These are phyloP conservation scores for Oryza australiensis DNA, from an alignment of 176 grass and related monocot species.

Conservation along the genomic window DNA sequence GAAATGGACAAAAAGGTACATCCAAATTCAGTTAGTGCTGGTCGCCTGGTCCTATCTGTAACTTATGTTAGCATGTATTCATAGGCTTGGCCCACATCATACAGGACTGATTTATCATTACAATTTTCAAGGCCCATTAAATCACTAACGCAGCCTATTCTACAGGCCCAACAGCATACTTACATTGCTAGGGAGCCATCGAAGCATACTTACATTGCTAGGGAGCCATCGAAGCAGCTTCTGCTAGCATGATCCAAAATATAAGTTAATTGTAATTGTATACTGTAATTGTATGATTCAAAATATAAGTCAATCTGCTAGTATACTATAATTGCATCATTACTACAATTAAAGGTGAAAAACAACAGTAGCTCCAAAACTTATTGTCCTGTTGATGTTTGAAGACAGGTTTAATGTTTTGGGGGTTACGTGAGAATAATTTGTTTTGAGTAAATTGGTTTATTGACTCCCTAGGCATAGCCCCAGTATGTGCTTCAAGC, in stretches of 20 bases:
- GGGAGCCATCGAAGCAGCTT: background rate
- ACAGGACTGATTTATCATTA: background rate
- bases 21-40: background rate
- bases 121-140: background rate
- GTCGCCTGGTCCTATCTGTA: background rate
- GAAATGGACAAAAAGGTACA: background rate
- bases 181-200: slow-evolving; percentile 1
- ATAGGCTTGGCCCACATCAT: background rate
- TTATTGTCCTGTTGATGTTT: slow-evolving; percentile 6
- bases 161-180: background rate
- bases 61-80: background rate
- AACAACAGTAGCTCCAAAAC: background rate
- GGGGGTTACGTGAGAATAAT: slow-evolving; percentile 2
- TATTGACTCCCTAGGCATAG: background rate
- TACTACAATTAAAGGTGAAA: background rate
- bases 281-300: background rate
- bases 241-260: background rate
- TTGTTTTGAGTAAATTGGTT: slow-evolving; percentile 11
- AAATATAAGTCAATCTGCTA: too few species aligned
- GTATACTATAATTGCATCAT: background rate
- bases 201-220: slow-evolving; percentile 7
- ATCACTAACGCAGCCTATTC: background rate
- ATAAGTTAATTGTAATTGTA: background rate
- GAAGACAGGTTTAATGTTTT: background rate
- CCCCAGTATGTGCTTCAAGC: background rate